Base-by-base conservation (phyloP, 345 rosid species). In the Mallotus nudiflorus region DNA sequence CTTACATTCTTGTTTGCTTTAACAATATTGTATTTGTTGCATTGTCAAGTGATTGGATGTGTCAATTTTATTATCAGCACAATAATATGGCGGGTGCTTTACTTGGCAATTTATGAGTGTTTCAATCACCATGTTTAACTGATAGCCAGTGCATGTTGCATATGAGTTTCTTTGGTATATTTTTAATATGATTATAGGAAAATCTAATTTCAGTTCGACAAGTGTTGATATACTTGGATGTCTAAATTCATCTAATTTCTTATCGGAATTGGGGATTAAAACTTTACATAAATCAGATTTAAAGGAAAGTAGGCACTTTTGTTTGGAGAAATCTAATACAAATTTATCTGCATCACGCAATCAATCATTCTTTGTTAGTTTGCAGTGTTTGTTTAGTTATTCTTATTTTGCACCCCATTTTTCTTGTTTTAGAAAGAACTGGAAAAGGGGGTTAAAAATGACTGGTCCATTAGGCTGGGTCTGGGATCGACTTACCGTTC, bases 41-140 rank as follows among this genome's bases (percentile, higher is more conserved):
- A 52, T 58, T 61, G 27, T 70, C 25, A 48, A 73, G 62, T 29
- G 16, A 15, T 22, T 35, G 56, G 50, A n/a, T 68, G 72, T 62
- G 0, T 31, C 14, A 13, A 28, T 37, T n/a, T 71, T 44, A 11
- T 20, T 60, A 14, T 22, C 45, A 46, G 44, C 9, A 19, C 33
- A 9, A 37, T 3, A 7, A 35, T n/a, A 12, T 45, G 4, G 45
- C 19, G 9, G 14, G n/a, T 37, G 28, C 33, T 39, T 31, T 42
- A 29, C 19, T 64, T 31, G 49, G 70, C 20, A n/a, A n/a, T n/a
- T n/a, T n/a, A n/a, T n/a, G n/a, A n/a, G n/a, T n/a, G n/a, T n/a
- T n/a, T n/a, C n/a, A n/a, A n/a, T n/a, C n/a, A n/a, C n/a, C n/a
- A n/a, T n/a, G n/a, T n/a, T n/a, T n/a, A n/a, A n/a, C n/a, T n/a